A percentile compares a stretch with the other conserved stretches of the same genome.
These are phyloP conservation scores for Geotrichum siamense DNA, from an alignment of 1,139 yeast species.

Conservation along the genomic window DNA sequence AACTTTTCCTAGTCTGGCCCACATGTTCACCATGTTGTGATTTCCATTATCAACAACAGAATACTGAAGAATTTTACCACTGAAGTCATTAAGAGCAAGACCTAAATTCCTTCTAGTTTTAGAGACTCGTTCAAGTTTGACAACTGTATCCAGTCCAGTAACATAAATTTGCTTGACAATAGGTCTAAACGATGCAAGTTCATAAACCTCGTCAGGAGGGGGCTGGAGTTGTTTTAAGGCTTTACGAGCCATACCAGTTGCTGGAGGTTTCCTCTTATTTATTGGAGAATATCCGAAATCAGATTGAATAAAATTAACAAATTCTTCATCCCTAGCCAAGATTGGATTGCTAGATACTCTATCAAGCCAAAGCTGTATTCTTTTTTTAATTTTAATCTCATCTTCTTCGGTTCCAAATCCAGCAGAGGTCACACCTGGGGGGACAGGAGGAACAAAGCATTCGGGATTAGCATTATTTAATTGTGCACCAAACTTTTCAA, in stretches of 20 bases:
- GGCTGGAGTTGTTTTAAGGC: slow-evolving; percentile 87
- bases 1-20: slow-evolving; percentile 71
- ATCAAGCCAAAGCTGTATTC: slow-evolving; percentile 83
- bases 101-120: slow-evolving; percentile 53
- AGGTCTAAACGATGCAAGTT: slow-evolving; percentile 80
- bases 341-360: slow-evolving; percentile 69
- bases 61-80: slow-evolving; percentile 47
- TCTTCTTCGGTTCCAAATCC: slow-evolving; percentile 85
- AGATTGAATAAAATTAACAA: slow-evolving; percentile 78
- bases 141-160: slow-evolving; percentile 49
- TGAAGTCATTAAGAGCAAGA: slow-evolving; percentile 54
- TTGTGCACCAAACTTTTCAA: slow-evolving; percentile 68
- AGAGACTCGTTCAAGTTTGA: slow-evolving; percentile 48
- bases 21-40: slow-evolving; percentile 72
- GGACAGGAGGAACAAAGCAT: slow-evolving; percentile 87
- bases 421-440: slow-evolving; percentile 64
- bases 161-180: slow-evolving; percentile 71
- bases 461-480: slow-evolving; percentile 77
- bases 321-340: slow-evolving; percentile 77
- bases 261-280: slow-evolving; percentile 46
- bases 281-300: slow-evolving; percentile 59
- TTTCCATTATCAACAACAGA: slow-evolving; percentile 46
- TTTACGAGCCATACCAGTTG: slow-evolving; percentile 76
- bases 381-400: slow-evolving; percentile 46
- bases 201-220: slow-evolving; percentile 81